These are phyloP conservation scores for Aspergillus luchuensis DNA, from an alignment of 2,329 filamentous ascomycete species.

Conservation along the genomic window DNA sequence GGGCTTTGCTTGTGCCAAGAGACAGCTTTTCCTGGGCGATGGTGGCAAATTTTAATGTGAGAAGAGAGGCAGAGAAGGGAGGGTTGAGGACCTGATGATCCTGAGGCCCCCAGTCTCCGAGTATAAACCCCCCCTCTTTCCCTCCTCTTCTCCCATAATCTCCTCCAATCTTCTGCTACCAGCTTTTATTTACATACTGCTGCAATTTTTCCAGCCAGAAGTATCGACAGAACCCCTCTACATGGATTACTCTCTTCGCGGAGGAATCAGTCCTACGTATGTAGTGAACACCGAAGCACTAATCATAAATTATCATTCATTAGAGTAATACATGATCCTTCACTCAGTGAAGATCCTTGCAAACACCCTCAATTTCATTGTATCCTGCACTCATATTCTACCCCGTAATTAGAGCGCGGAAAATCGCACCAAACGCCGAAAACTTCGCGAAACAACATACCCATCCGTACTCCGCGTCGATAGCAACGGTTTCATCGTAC, in stretches of 20 bases:
- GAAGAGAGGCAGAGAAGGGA: neutral
- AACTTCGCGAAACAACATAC: neutral
- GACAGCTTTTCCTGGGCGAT: neutral
- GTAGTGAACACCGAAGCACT: neutral
- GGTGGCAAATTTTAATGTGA: neutral
- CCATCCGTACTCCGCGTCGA: neutral
- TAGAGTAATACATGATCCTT: conserved; percentile 4
- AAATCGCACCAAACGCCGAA: neutral
- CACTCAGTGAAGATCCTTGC: conserved; percentile 2
- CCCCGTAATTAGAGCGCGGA: conserved; percentile 1
- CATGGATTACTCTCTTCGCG: too few relatives aligned
- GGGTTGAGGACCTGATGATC: neutral
- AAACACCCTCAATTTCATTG: neutral
- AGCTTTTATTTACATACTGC: too few relatives aligned
- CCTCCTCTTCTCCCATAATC: neutral
- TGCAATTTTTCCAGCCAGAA: too few relatives aligned
- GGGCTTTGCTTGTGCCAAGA: too few relatives aligned
- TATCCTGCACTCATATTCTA: conserved; percentile 1
- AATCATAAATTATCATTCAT: conserved; percentile 9
- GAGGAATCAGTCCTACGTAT: neutral
- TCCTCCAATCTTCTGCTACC: too few relatives aligned
- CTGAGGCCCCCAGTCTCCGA: neutral
- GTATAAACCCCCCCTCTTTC: neutral
- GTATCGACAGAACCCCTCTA: too few relatives aligned
- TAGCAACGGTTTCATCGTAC: neutral